Conservation (phyloP, 768 basidiomycete genomes). For the Pisolithus albus region DNA sequence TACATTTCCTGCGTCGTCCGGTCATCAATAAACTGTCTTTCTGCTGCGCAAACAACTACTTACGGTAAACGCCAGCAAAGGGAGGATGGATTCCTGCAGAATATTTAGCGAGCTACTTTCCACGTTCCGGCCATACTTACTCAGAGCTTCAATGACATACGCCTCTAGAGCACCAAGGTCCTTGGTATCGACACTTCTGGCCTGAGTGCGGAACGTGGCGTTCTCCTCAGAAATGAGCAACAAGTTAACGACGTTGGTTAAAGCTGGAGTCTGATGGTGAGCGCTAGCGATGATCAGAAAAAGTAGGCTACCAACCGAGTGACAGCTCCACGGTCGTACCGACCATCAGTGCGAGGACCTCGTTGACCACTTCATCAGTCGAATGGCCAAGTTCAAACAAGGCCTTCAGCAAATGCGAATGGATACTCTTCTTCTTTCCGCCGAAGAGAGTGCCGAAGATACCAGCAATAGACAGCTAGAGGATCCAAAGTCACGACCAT, state of each 20-base stretch:
- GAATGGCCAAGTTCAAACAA: conserved; percentile 51
- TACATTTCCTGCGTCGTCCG: conserved; percentile 35
- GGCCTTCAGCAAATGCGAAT: conserved; percentile 49
- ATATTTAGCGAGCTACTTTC: conserved; percentile 2
- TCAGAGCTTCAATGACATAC: conserved; percentile 61
- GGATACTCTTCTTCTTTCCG: conserved; percentile 33
- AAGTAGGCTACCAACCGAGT: conserved; percentile 39
- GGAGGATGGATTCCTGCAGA: conserved; percentile 61
- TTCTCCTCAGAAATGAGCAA: conserved; percentile 50
- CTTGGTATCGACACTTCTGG: conserved; percentile 25
- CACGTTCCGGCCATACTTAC: conserved; percentile 35
- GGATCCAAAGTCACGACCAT: background rate
- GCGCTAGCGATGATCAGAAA: background rate
- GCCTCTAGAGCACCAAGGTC: conserved; percentile 41
- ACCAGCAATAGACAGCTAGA: conserved; percentile 29
- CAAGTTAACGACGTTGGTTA: conserved; percentile 60
- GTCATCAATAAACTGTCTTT: background rate
- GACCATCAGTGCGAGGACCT: conserved; percentile 65
- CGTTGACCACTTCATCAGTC: conserved; percentile 58
- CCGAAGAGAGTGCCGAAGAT: conserved; percentile 47
- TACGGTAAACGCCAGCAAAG: conserved; percentile 64
- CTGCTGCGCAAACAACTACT: conserved; percentile 13
- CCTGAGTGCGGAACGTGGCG: conserved; percentile 31
- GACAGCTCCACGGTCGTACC: conserved; percentile 61
- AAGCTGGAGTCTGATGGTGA: conserved; percentile 30